Conservation (phyloP, 257 asterid genomes). For the Jacaranda mimosifolia region DNA sequence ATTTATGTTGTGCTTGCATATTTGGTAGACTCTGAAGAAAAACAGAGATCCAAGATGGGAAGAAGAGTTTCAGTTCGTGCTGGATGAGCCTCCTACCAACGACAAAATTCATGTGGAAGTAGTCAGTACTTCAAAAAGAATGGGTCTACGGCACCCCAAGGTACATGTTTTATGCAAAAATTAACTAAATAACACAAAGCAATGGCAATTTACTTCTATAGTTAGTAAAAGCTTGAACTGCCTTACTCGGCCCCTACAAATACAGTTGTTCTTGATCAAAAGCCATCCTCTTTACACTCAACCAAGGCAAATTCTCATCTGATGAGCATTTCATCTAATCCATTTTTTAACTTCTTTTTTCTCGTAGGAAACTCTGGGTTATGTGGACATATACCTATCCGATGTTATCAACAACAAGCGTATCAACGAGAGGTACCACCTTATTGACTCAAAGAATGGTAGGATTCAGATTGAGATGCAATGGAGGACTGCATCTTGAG, state of each 20-base stretch:
- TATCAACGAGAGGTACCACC: slow-evolving; percentile 81
- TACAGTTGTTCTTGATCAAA: too few relatives aligned
- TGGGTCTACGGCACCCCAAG: slow-evolving; percentile 77
- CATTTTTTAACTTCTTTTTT: neutral
- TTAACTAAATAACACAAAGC: too few relatives aligned
- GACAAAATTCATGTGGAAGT: slow-evolving; percentile 86
- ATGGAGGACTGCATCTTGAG: slow-evolving; percentile 73
- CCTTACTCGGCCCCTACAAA: too few relatives aligned
- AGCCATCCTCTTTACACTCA: too few relatives aligned
- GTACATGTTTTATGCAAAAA: slow-evolving; percentile 37
- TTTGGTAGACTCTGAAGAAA: slow-evolving; percentile 64
- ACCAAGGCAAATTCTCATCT: too few relatives aligned
- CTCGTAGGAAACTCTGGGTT: slow-evolving; percentile 65
- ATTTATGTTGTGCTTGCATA: neutral
- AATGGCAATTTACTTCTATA: too few relatives aligned
- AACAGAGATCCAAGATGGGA: slow-evolving; percentile 91
- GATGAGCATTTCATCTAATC: neutral
- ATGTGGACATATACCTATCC: slow-evolving; percentile 65
- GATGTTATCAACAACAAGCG: slow-evolving; percentile 79
- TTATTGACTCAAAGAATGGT: slow-evolving; percentile 84
- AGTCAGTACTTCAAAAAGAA: slow-evolving; percentile 67
- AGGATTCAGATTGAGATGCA: slow-evolving; percentile 83
- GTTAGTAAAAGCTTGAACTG: too few relatives aligned
- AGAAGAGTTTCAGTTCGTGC: slow-evolving; percentile 76
- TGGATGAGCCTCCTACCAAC: slow-evolving; percentile 74